These are phyloP conservation scores for Diaporthe citrichinensis DNA, from an alignment of 2,329 filamentous ascomycete genomes.

Conservation along the genomic window DNA sequence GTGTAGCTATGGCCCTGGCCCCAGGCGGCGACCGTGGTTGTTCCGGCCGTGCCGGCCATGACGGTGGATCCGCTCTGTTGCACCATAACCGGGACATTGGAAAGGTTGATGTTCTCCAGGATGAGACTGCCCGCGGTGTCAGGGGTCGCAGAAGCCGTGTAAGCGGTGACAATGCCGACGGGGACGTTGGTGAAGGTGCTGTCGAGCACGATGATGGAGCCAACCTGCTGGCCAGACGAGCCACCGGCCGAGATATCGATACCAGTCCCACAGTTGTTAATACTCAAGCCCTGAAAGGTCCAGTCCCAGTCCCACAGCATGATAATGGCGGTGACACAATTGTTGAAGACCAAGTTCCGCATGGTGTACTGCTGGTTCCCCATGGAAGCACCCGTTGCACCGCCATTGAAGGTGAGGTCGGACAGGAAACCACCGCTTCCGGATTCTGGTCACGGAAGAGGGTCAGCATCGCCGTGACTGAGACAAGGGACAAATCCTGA, in stretches of 20 bases:
- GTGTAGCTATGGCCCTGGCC: conserved; percentile 77
- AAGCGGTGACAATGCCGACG: conserved; percentile 75
- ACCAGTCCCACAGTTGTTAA: conserved; percentile 72
- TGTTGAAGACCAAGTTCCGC: conserved; percentile 75
- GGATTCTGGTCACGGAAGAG: conserved; percentile 33
- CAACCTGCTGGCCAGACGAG: conserved; percentile 68
- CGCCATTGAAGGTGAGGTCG: conserved; percentile 75
- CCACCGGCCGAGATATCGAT: conserved; percentile 71
- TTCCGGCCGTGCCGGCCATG: conserved; percentile 66
- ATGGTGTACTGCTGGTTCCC: conserved; percentile 80
- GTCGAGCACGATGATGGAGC: conserved; percentile 80
- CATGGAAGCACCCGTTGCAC: conserved; percentile 72
- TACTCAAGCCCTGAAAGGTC: conserved; percentile 73
- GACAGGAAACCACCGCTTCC: conserved; percentile 53
- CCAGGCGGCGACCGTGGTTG: conserved; percentile 71
- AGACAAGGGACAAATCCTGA: too few species aligned
- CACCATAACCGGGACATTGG: conserved; percentile 57
- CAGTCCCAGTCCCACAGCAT: conserved; percentile 81
- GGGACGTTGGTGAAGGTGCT: conserved; percentile 75
- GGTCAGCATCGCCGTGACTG: background rate
- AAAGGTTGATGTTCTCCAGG: conserved; percentile 63
- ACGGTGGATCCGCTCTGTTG: conserved; percentile 56
- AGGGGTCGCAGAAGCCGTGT: conserved; percentile 58
- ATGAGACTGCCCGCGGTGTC: conserved; percentile 69
- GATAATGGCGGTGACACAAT: conserved; percentile 55